Conservation (phyloP, 2,329 filamentous ascomycete genomes). For the Microcyclospora tardicrescens region DNA sequence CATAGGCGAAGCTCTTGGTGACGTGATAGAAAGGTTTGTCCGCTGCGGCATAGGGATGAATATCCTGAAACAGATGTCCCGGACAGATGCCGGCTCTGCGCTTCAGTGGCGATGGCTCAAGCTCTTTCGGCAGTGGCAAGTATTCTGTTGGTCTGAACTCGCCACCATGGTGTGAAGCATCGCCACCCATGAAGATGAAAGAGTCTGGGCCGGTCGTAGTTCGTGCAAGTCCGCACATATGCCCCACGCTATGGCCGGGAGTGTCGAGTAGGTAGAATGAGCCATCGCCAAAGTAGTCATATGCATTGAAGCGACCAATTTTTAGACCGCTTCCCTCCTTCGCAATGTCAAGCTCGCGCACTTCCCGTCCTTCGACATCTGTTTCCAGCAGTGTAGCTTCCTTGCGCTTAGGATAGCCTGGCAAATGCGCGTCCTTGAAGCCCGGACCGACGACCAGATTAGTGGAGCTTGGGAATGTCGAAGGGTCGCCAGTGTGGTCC, state of each 20-base stretch:
- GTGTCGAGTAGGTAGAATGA: conserved; percentile 43
- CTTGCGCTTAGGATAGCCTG: conserved; percentile 32
- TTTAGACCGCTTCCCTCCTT: conserved; percentile 23
- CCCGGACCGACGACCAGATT: conserved; percentile 37
- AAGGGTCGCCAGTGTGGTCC: conserved; percentile 30
- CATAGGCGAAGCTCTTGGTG: conserved; percentile 20
- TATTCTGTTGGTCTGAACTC: conserved; percentile 30
- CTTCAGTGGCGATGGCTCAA: conserved; percentile 11
- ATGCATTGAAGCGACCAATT: conserved; percentile 35
- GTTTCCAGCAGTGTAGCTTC: conserved; percentile 28
- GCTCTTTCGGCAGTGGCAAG: conserved; percentile 25
- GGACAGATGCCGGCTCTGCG: conserved; percentile 24
- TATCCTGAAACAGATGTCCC: conserved; percentile 27
- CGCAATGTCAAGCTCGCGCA: conserved; percentile 25
- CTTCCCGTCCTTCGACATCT: conserved; percentile 28
- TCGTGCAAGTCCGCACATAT: conserved; percentile 38
- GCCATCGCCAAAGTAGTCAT: conserved; percentile 45
- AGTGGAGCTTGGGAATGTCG: conserved; percentile 30
- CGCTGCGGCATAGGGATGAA: conserved; percentile 25
- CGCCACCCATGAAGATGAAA: conserved; percentile 41
- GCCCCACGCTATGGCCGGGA: conserved; percentile 40
- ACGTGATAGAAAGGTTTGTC: conserved; percentile 25
- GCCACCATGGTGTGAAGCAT: conserved; percentile 27
- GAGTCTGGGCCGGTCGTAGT: conserved; percentile 23
- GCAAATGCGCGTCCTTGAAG: conserved; percentile 29